phyloP scores from a whole-genome alignment of 345 rosid genomes.

The Populus alba region DNA sequence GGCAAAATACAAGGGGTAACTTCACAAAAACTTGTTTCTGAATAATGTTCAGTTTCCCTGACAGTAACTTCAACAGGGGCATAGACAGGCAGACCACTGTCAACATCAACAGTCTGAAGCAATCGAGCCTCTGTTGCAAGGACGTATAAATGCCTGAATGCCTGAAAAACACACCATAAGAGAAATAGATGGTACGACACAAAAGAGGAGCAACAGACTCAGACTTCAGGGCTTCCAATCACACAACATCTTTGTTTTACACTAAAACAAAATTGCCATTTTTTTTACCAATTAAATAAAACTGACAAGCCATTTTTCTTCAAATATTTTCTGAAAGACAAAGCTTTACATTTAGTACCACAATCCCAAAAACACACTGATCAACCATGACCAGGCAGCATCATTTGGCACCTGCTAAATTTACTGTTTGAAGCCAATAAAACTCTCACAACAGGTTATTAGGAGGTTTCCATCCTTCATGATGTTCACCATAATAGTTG shows the following conservation, averaged over 20 bases:
- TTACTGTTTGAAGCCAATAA: not conserved
- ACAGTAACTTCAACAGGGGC: conserved; percentile 85
- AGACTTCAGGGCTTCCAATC: not conserved
- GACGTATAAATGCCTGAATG: conserved; percentile 93
- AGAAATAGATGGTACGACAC: not conserved
- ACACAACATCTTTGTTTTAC: not conserved
- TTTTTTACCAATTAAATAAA: not conserved
- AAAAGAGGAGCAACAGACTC: not conserved
- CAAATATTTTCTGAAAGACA: not conserved
- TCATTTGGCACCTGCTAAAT: not conserved
- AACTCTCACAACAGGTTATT: too few species aligned
- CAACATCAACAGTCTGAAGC: conserved; percentile 96
- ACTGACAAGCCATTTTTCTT: not conserved
- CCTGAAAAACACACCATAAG: conserved; percentile 46
- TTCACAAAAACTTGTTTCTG: conserved; percentile 84
- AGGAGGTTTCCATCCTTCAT: not conserved
- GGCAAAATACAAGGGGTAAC: conserved; percentile 94
- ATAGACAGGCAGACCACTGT: conserved; percentile 89
- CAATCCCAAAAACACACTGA: not conserved
- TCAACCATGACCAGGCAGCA: not conserved
- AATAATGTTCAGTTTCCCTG: conserved; percentile 75
- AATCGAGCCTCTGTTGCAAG: conserved; percentile 96
- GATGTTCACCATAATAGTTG: not conserved
- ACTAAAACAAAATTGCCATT: not conserved
- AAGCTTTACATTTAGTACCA: not conserved